Base-by-base conservation (phyloP, 371 early-diverging fungal genomes). In the Nematocida ausubeli region DNA sequence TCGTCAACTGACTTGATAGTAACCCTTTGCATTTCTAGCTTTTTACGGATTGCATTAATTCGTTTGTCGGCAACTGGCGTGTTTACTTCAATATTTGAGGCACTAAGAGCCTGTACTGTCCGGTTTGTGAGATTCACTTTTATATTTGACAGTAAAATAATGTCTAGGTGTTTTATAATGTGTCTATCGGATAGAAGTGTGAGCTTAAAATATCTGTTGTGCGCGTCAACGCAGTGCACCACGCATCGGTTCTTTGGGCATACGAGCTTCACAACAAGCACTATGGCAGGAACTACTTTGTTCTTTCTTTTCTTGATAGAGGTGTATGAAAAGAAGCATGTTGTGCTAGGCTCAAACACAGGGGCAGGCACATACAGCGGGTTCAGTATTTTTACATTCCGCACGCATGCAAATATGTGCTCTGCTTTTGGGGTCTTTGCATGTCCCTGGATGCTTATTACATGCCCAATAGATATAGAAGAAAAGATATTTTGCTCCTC, bases 191-290 rank as follows among this genome's bases (percentile, higher is more conserved):
- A 16, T 7, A 12, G 19, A 14, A 60, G 60, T 16, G 28, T n/a
- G 12, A 39, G 24, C 14, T n/a, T 14, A 37, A 60, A 60, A 2
- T 39, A 60, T 28, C 24, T 7, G 16, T 37, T 28, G 12, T 28
- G 14, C 9, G 32, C 5, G 35, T 60, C 60, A 12, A 60, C 39
- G 24, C 60, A 60, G 60, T 60, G 28, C 2, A 60, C n/a, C 7
- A 14, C 14, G 2, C n/a, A 32, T 12, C 35, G 9, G 12, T 60
- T 30, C 19, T 60, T 28, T 14, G 12, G 28, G 14, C 24, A 60
- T 12, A 60, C 60, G 12, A 37, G 30, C 37, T 60, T 60, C 35
- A 35, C 60, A 35, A 60, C 37, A 32, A 60, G 60, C 7, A 60
- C 24, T 24, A 60, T 60, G 6, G 60, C 32, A 30, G 19, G 60